A percentile compares a stretch with the other conserved stretches of the same genome.
Evolutionary conservation across 345 rosid species (phyloP).

Genomic region (Ricinus communis): DNA sequence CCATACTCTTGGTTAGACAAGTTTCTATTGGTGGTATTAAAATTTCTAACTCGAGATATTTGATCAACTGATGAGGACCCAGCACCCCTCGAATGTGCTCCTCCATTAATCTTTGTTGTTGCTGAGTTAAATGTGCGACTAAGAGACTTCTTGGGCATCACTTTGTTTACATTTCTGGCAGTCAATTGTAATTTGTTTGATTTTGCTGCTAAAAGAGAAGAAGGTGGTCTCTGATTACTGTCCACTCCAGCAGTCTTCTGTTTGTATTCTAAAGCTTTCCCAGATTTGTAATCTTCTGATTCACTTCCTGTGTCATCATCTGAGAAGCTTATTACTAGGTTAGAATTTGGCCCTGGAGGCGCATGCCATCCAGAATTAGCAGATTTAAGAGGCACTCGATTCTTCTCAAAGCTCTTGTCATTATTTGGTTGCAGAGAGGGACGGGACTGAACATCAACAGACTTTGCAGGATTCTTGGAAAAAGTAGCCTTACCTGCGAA

Average conservation of each 20-base stretch:
- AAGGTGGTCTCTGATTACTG: conserved; percentile 37
- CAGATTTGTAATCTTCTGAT: conserved; percentile 44
- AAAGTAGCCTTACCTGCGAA: conserved; percentile 44
- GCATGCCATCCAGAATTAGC: conserved; percentile 41
- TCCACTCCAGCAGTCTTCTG: conserved; percentile 20
- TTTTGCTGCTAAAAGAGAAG: conserved; percentile 29
- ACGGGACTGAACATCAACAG: conserved; percentile 25
- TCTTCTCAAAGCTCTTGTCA: conserved; percentile 42
- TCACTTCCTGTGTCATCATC: conserved; percentile 87
- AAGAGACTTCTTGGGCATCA: conserved; percentile 43
- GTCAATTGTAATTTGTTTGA: conserved; percentile 34
- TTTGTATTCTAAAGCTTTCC: conserved; percentile 34
- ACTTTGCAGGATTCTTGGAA: conserved; percentile 27
- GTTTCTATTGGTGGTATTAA: conserved; percentile 35
- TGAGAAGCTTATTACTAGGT: conserved; percentile 88
- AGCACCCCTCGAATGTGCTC: conserved; percentile 37
- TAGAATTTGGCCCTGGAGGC: conserved; percentile 39
- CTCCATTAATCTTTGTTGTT: conserved; percentile 35
- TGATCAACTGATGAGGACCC: conserved; percentile 32
- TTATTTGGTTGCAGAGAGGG: conserved; percentile 36
- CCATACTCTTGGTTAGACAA: conserved; percentile 43
- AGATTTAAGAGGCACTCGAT: conserved; percentile 37
- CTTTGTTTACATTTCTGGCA: conserved; percentile 36
- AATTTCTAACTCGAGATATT: conserved; percentile 41
- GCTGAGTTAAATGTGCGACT: conserved; percentile 44